These are phyloP conservation scores for Withania somnifera DNA, from an alignment of 305 asterid genomes.

Conservation along the genomic window DNA sequence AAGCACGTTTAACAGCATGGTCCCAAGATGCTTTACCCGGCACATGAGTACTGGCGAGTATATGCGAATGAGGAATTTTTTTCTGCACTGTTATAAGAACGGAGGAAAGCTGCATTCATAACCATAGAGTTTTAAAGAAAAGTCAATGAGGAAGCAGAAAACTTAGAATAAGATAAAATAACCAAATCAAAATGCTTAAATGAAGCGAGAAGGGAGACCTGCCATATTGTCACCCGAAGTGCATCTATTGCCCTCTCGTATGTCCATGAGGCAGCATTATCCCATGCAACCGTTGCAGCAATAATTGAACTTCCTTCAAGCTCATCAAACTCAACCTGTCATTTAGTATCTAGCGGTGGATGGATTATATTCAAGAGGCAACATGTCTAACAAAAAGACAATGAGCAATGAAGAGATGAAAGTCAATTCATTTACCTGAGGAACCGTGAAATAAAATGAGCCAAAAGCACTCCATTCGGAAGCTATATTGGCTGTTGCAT, in stretches of 20 bases:
- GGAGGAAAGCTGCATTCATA: slow-evolving; percentile 52
- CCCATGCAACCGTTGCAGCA: slow-evolving; percentile 95
- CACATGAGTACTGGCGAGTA: slow-evolving; percentile 49
- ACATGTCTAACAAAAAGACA: background rate
- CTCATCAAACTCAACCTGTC: slow-evolving; percentile 86
- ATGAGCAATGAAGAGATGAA: background rate
- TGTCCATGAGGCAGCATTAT: slow-evolving; percentile 52
- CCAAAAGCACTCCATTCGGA: slow-evolving; percentile 86
- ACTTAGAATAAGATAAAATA: background rate
- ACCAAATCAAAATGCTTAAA: background rate
- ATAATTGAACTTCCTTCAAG: slow-evolving; percentile 80
- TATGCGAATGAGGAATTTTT: slow-evolving; percentile 22
- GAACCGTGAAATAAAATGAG: slow-evolving; percentile 85
- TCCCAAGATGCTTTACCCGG: slow-evolving; percentile 76
- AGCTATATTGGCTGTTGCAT: slow-evolving; percentile 41
- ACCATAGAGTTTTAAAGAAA: background rate
- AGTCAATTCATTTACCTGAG: slow-evolving; percentile 44
- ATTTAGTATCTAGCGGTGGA: slow-evolving; percentile 12
- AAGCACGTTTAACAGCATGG: slow-evolving; percentile 52
- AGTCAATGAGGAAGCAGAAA: background rate
- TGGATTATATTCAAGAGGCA: slow-evolving; percentile 12
- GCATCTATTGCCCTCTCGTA: slow-evolving; percentile 55
- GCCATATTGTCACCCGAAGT: slow-evolving; percentile 56
- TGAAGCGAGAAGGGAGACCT: slow-evolving; percentile 29
- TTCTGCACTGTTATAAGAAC: slow-evolving; percentile 23